Percentiles rank a stretch among this genome's conserved stretches.
Conservation (phyloP, 2,329 filamentous ascomycete genomes). For the Hysterium pulicare region DNA sequence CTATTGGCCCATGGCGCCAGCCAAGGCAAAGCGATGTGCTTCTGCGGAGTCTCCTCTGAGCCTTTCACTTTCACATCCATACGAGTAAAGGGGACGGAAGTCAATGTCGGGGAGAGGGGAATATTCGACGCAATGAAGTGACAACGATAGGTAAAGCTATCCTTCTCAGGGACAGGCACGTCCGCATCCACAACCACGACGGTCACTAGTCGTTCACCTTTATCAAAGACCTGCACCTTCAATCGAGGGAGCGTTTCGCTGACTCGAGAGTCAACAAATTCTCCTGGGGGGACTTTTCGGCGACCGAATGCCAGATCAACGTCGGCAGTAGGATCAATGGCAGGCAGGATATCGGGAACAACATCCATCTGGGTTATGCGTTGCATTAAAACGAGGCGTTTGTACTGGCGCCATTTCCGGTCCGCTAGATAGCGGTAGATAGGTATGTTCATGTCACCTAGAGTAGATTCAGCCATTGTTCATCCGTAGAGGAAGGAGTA, state of each 20-base stretch:
- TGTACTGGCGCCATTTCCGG: slow-evolving; percentile 81
- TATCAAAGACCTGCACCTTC: slow-evolving; percentile 79
- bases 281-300: slow-evolving; percentile 68
- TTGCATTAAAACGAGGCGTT: slow-evolving; percentile 75
- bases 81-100: slow-evolving; percentile 28
- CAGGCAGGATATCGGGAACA: slow-evolving; percentile 80
- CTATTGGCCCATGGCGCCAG: slow-evolving; percentile 83
- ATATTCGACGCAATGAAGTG: slow-evolving; percentile 83
- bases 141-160: slow-evolving; percentile 76
- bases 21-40: slow-evolving; percentile 74
- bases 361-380: slow-evolving; percentile 83
- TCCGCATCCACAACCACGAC: slow-evolving; percentile 87
- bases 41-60: slow-evolving; percentile 40
- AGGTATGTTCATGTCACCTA: slow-evolving; percentile 92
- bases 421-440: slow-evolving; percentile 91
- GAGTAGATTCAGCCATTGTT: not conserved
- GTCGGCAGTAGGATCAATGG: slow-evolving; percentile 73
- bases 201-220: slow-evolving; percentile 75
- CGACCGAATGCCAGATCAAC: slow-evolving; percentile 78
- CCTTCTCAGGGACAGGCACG: slow-evolving; percentile 72
- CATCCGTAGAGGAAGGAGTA: slow-evolving; percentile 6
- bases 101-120: slow-evolving; percentile 56
- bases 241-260: slow-evolving; percentile 73
- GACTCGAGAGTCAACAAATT: slow-evolving; percentile 69
- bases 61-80: slow-evolving; percentile 30